Evolutionary conservation across 2,329 filamentous ascomycete species (phyloP), one percentile per base, ranked within the genome.

Genomic region (Chrysoporthe austroafricana): DNA sequence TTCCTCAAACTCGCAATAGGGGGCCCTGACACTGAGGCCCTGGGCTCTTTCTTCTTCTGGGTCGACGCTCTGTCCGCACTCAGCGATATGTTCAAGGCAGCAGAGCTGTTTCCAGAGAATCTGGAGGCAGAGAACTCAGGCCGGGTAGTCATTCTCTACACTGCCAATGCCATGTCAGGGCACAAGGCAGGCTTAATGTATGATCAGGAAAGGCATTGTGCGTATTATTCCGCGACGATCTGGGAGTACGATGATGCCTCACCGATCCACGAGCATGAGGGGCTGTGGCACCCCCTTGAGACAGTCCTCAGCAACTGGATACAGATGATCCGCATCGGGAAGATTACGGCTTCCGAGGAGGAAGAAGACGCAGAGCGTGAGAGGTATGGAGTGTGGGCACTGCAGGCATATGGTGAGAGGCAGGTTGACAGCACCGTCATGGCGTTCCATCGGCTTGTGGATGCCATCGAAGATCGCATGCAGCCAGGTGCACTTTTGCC

Each of bases 301-400:
- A 52, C 60, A 4, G 68, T 74, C 56, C 70, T 74, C 2, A 71
- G 64, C 14, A 60, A 72, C 4, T 72, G 70, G 67, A 72, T 73
- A 56, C 36, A 70, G 44, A 66, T 72, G 67, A 52, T 68, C 54
- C 70, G 60, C 39, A 57, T 71, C 13, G 69, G 70, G 11, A 72
- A 69, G 48, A 66, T 66, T 18, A 26, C 70, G 14, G 16, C n/a
- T 34, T 48, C 64, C 16, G 44, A 18, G 9, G 69, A 69, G 48
- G 52, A 2, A n/a, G 44, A 39, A 4, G 48, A 21, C 9, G 44
- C 26, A 1, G 14, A 26, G 18, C 32, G 11, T 44, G 60, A 52
- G 18, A 72, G 58, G 54, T 42, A 44, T 26, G 62, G 18, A 6
- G n/a, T 42, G 32, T 64, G 62, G 62, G 52, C 39, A n/a, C 16